phyloP scores from a whole-genome alignment of 2,329 filamentous ascomycete genomes.

The Teratosphaeria pseudoeucalypti region DNA sequence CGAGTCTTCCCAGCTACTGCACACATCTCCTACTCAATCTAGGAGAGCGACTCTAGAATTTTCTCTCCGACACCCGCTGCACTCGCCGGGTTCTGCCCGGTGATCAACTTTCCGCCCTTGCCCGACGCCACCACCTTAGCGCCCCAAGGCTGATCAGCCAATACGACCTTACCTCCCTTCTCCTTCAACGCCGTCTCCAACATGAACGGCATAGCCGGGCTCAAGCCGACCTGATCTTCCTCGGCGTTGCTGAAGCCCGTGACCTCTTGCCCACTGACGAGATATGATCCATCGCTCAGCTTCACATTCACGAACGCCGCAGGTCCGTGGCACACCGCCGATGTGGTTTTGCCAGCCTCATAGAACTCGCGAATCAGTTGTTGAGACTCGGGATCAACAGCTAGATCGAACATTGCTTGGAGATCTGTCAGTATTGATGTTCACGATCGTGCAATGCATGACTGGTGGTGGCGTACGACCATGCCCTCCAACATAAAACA shows the following conservation, averaged over 20 bases:
- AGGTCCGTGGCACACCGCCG: slow-evolving; percentile 61
- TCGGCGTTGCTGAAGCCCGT: slow-evolving; percentile 52
- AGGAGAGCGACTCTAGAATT: slow-evolving; percentile 16
- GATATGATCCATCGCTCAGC: slow-evolving; percentile 38
- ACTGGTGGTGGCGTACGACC: slow-evolving; percentile 28
- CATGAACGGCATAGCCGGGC: slow-evolving; percentile 46
- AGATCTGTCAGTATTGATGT: not conserved
- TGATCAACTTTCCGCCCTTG: slow-evolving; percentile 31
- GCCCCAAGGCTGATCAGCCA: slow-evolving; percentile 41
- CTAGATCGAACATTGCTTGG: slow-evolving; percentile 56
- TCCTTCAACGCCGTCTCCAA: slow-evolving; percentile 47
- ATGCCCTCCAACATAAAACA: slow-evolving; percentile 51
- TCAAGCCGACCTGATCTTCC: slow-evolving; percentile 38
- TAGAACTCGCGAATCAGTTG: slow-evolving; percentile 54
- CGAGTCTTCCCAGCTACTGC: no score
- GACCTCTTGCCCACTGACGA: slow-evolving; percentile 47
- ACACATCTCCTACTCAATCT: not conserved
- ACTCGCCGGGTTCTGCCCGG: slow-evolving; percentile 40
- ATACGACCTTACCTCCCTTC: slow-evolving; percentile 46
- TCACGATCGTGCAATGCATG: not conserved
- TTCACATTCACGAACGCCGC: slow-evolving; percentile 51
- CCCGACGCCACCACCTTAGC: slow-evolving; percentile 34
- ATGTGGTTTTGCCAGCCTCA: slow-evolving; percentile 49
- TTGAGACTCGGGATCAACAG: slow-evolving; percentile 45
- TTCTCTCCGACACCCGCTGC: slow-evolving; percentile 34